phyloP scores from a whole-genome alignment of 768 basidiomycete genomes.

The Inosperma sp. region DNA sequence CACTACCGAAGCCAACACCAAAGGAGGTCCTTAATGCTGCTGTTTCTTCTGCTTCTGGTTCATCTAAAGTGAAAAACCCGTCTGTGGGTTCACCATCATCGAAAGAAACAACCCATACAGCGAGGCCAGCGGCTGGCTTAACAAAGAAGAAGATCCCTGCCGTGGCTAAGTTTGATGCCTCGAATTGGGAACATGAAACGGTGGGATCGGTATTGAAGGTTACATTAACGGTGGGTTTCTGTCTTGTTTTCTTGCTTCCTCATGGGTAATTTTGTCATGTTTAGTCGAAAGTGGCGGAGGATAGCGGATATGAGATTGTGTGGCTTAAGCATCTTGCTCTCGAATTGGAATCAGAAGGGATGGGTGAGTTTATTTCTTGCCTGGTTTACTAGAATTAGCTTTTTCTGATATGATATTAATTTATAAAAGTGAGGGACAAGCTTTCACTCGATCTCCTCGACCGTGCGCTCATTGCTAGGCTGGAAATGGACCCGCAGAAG shows the following conservation, averaged over 20 bases:
- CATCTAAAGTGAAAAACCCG: background rate
- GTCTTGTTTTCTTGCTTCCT: background rate
- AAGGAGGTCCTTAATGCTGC: too few relatives aligned
- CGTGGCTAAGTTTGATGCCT: conserved; percentile 46
- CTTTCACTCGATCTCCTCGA: conserved; percentile 62
- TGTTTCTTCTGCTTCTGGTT: conserved; percentile 9
- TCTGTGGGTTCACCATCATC: conserved; percentile 18
- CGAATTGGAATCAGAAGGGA: conserved; percentile 62
- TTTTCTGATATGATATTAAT: conserved; percentile 6
- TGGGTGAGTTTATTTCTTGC: conserved; percentile 33
- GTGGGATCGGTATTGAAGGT: conserved; percentile 67
- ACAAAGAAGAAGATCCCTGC: conserved; percentile 51
- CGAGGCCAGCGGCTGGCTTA: conserved; percentile 30
- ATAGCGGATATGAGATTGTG: conserved; percentile 60
- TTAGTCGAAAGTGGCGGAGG: conserved; percentile 56
- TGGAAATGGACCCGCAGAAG: conserved; percentile 69
- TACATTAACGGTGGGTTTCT: conserved; percentile 64
- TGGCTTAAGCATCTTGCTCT: conserved; percentile 76
- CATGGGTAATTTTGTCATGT: conserved; percentile 6
- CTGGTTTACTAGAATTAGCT: conserved; percentile 1
- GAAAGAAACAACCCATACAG: background rate
- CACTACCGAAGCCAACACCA: too few relatives aligned
- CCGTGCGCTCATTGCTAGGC: conserved; percentile 74
- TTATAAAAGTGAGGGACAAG: conserved; percentile 33
- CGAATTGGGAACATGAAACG: conserved; percentile 70